Base-by-base conservation (phyloP, 345 rosid species). In the Citrus australasica region DNA sequence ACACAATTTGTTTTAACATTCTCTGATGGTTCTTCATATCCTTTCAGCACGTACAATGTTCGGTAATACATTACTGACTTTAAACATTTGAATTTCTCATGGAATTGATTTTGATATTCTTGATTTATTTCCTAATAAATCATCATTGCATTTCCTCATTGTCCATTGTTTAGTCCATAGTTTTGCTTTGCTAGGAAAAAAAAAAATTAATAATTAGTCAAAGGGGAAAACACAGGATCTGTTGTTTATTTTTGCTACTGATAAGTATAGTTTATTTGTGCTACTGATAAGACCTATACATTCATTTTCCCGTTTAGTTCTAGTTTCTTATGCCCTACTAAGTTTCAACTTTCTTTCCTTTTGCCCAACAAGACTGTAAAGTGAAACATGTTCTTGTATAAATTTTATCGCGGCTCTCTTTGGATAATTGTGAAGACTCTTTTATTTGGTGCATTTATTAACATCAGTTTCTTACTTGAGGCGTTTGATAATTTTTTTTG, bases 1-100 rank as follows among this genome's bases (percentile, higher is more conserved):
- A 84, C 87, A 59, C 98, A 95, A 78, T 91, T 93, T 84, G 94
- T 95, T 79, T 84, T 93, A 38, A 87, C 92, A 74, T 84, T 90
- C 84, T 88, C 88, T 46, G 88, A 87, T 86, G 98, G 97, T 78
- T 91, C 94, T 69, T 92, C 89, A 74, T 84, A 67, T 88, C 95
- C 98, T 81, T 80, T 92, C 62, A 90, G 79, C 81, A 87, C 98
- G 69, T 81, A 82, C 73, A 76, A 76, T 70, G 86, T 91, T 82
- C 81, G 98, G 98, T 93, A 88, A 80, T 79, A 38, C 30, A 9
- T 76, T 63, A 38, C 28, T 14, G 25, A 32, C 24, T 14, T 33
- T 63, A 53, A 38, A 16, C 25, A 59, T 67, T 40, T 55, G 35
- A 24, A 19, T 13, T 59, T 19, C 16, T 11, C 33, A 24, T 42